Evolutionary conservation across 2,329 filamentous ascomycete species (phyloP).

Genomic region (Pseudogymnoascus sp.): DNA sequence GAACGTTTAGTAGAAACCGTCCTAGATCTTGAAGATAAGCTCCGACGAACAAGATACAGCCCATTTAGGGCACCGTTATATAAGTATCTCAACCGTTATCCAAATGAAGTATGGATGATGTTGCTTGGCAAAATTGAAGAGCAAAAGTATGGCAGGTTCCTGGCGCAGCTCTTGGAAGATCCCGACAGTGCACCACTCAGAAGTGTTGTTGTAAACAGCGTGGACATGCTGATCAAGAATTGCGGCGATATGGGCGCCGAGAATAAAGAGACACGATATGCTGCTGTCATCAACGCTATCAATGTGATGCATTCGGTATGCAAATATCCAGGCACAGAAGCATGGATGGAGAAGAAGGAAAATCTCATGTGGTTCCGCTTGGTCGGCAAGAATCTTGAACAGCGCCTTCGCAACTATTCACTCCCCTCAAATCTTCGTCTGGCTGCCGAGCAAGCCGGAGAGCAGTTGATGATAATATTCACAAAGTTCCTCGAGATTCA

Average conservation of each 20-base stretch:
- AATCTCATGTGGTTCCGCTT: constrained; percentile 52
- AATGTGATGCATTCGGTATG: constrained; percentile 77
- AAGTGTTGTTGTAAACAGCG: constrained; percentile 64
- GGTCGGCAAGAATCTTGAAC: constrained; percentile 72
- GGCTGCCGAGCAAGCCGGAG: constrained; percentile 79
- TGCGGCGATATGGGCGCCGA: constrained; percentile 57
- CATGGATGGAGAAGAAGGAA: constrained; percentile 66
- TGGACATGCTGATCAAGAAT: constrained; percentile 62
- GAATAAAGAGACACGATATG: constrained; percentile 60
- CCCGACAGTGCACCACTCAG: constrained; percentile 67
- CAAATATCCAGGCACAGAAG: constrained; percentile 53
- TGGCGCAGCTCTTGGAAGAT: constrained; percentile 78
- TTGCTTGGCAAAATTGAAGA: constrained; percentile 76
- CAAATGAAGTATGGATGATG: constrained; percentile 76
- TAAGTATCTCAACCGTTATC: constrained; percentile 88
- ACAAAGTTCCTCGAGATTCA: constrained; percentile 71
- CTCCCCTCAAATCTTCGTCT: constrained; percentile 69
- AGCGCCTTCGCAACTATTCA: constrained; percentile 61
- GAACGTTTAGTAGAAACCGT: constrained; percentile 83
- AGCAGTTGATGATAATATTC: constrained; percentile 80
- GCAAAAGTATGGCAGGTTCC: constrained; percentile 79
- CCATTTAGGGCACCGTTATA: constrained; percentile 87
- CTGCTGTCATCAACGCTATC: constrained; percentile 77
- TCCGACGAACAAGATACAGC: constrained; percentile 81
- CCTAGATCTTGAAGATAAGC: constrained; percentile 76